A percentile compares a stretch with the other conserved stretches of the same genome.
These are phyloP conservation scores for Conidiobolus coronatus DNA, from an alignment of 371 early-diverging fungal species.

Conservation along the genomic window DNA sequence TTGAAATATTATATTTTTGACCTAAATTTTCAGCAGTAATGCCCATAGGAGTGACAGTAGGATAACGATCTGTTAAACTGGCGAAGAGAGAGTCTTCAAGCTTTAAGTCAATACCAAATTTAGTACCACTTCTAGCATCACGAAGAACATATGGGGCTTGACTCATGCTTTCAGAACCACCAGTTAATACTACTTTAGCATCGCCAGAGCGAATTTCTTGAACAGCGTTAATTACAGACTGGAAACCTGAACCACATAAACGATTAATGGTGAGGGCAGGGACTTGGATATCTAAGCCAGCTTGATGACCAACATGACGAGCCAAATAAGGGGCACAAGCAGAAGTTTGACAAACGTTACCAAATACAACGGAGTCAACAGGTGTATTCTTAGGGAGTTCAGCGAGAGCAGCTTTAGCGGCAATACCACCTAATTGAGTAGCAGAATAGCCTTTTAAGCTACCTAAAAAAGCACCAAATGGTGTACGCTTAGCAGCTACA, in stretches of 20 bases:
- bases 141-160: conserved; percentile 68
- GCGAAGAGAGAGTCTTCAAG: conserved; percentile 72
- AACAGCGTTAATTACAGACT: conserved; percentile 73
- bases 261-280: conserved; percentile 87
- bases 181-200: conserved; percentile 64
- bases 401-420: conserved; percentile 68
- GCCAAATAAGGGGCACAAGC: conserved; percentile 67
- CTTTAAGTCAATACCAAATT: conserved; percentile 68
- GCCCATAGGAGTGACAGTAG: conserved; percentile 74
- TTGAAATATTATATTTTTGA: conserved; percentile 54
- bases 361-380: conserved; percentile 79
- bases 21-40: conserved; percentile 90
- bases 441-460: conserved; percentile 41
- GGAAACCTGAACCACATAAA: conserved; percentile 90
- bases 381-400: conserved; percentile 39
- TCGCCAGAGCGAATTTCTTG: conserved; percentile 77
- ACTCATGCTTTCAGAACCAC: conserved; percentile 87
- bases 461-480: conserved; percentile 46
- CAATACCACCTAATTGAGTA: conserved; percentile 75
- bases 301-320: conserved; percentile 78
- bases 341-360: conserved; percentile 82
- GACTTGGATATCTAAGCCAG: conserved; percentile 50
- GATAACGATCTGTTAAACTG: conserved; percentile 70
- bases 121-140: conserved; percentile 56
- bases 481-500: conserved; percentile 31